phyloP scores from a whole-genome alignment of 192 early-diverging fungal genomes.

The Chytriomyces hyalinus region DNA sequence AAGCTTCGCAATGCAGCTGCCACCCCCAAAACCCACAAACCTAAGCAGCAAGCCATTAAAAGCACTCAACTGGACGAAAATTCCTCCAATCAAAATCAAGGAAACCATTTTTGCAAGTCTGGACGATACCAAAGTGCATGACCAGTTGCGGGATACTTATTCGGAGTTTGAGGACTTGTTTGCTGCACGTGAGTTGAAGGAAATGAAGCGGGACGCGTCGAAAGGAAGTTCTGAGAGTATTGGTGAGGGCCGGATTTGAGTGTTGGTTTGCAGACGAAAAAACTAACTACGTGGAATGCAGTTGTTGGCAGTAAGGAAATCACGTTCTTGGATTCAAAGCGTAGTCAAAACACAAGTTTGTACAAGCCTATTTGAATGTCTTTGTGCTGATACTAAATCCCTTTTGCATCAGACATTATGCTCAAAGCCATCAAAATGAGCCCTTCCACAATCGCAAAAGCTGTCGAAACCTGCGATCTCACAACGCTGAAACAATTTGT shows the following conservation, averaged over 20 bases:
- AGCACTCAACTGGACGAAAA: constrained; percentile 63
- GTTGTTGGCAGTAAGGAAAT: constrained; percentile 40
- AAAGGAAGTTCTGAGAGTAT: constrained; percentile 43
- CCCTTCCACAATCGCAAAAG: constrained; percentile 42
- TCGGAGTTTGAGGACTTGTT: constrained; percentile 61
- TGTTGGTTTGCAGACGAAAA: neutral
- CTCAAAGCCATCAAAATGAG: constrained; percentile 57
- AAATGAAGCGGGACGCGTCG: constrained; percentile 23
- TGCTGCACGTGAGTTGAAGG: constrained; percentile 50
- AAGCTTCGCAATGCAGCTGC: constrained; percentile 15
- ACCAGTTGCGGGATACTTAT: constrained; percentile 42
- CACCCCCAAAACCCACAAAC: constrained; percentile 49
- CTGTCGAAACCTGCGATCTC: constrained; percentile 44
- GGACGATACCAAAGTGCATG: constrained; percentile 53
- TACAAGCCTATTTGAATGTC: neutral
- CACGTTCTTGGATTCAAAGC: constrained; percentile 57
- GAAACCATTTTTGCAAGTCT: constrained; percentile 55
- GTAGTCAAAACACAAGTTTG: constrained; percentile 49
- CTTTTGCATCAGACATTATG: constrained; percentile 40
- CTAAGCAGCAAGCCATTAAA: constrained; percentile 58
- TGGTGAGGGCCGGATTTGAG: neutral
- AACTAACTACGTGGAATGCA: neutral
- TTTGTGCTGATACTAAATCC: neutral
- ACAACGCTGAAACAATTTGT: constrained; percentile 40
- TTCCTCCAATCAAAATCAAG: constrained; percentile 51